Evolutionary conservation across 2,329 filamentous ascomycete species (phyloP).

Genomic region (Beauveria varroae): DNA sequence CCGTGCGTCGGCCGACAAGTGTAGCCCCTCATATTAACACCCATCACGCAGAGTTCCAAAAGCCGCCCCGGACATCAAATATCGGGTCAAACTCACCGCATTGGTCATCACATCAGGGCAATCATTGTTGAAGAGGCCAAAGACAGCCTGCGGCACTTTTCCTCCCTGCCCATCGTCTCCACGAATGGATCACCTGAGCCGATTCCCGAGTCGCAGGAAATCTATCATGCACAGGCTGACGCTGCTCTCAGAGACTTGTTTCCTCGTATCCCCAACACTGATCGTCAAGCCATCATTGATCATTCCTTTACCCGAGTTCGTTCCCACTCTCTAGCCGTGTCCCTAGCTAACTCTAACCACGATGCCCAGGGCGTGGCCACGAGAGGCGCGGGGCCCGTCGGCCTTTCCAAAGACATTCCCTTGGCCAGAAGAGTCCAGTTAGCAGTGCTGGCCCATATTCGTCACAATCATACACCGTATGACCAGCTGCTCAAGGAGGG

Average conservation of each 20-base stretch:
- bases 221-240: constrained; percentile 57
- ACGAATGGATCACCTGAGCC: constrained; percentile 41
- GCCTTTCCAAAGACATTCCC: constrained; percentile 46
- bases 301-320: constrained; percentile 56
- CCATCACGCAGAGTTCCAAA: constrained; percentile 21
- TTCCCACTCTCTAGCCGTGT: constrained; percentile 11
- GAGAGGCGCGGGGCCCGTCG: constrained; percentile 49
- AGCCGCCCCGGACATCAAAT: constrained; percentile 29
- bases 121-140: constrained; percentile 51
- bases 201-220: constrained; percentile 50
- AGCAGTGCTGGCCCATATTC: constrained; percentile 58
- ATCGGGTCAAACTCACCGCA: constrained; percentile 48
- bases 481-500: constrained; percentile 53
- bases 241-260: constrained; percentile 56
- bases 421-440: constrained; percentile 57
- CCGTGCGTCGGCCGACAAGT: constrained; percentile 16
- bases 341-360: constrained; percentile 9
- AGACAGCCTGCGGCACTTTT: constrained; percentile 20
- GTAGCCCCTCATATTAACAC: constrained; percentile 9
- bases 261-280: constrained; percentile 57
- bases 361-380: constrained; percentile 37
- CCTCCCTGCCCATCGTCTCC: constrained; percentile 15
- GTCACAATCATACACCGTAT: constrained; percentile 60
- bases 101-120: constrained; percentile 53
- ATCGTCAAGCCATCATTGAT: constrained; percentile 54